phyloP scores from a whole-genome alignment of 495 filamentous ascomycete genomes.

The Aspergillus ellipticus region DNA sequence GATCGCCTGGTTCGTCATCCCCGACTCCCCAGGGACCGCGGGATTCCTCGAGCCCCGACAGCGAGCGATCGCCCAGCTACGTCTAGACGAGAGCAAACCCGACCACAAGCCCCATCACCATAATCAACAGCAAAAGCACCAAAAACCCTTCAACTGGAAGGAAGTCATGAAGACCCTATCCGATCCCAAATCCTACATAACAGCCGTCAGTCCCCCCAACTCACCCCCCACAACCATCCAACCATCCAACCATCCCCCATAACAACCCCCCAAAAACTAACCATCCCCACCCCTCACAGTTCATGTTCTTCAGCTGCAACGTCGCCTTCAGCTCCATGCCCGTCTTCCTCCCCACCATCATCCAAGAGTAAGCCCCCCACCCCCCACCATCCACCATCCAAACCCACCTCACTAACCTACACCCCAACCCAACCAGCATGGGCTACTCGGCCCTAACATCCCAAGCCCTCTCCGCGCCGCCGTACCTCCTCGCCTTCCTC shows the following conservation, averaged over 20 bases:
- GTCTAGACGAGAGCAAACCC: conserved; percentile 37
- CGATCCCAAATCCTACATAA: conserved; percentile 68
- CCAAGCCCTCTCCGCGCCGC: conserved; percentile 56
- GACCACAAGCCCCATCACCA: conserved; percentile 17
- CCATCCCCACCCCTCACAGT: conserved; percentile 14
- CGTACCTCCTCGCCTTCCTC: conserved; percentile 53
- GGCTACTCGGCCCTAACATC: conserved; percentile 43
- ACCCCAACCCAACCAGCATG: conserved; percentile 33
- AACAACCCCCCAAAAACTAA: background rate
- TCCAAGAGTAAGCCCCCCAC: conserved; percentile 40
- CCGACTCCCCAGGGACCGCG: conserved; percentile 51
- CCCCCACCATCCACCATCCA: background rate
- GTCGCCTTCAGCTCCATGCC: conserved; percentile 58
- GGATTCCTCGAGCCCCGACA: conserved; percentile 46
- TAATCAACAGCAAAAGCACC: conserved; percentile 1
- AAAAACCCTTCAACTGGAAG: conserved; percentile 40
- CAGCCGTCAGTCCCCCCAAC: conserved; percentile 44
- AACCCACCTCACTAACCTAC: conserved; percentile 4
- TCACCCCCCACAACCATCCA: background rate
- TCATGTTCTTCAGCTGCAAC: conserved; percentile 59
- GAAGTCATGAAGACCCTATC: conserved; percentile 50
- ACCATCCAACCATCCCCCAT: conserved; percentile 7
- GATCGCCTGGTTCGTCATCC: conserved; percentile 50
- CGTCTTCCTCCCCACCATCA: conserved; percentile 57
- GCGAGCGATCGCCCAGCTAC: conserved; percentile 44